Percentiles rank a stretch among this genome's conserved stretches.
Conservation (phyloP, 2,329 filamentous ascomycete species). For the Diplocarpon rosae region DNA sequence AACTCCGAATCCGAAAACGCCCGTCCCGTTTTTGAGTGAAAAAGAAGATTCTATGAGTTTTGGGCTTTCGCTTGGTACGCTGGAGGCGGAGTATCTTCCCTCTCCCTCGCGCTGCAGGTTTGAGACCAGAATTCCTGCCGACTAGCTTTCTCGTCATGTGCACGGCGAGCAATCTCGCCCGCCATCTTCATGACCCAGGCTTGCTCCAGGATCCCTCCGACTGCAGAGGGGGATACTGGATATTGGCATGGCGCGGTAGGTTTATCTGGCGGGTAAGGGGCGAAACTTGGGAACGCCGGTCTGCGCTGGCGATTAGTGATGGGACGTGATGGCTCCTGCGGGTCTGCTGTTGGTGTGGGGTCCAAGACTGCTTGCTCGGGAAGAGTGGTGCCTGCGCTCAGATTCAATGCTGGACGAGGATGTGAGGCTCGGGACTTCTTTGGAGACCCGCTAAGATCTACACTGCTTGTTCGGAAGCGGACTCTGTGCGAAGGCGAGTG, state of each 20-base stretch:
- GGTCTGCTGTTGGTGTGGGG: conserved; percentile 9
- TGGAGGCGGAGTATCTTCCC: conserved; percentile 47
- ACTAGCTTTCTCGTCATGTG: conserved; percentile 70
- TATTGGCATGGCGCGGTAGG: background rate
- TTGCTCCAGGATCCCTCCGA: conserved; percentile 34
- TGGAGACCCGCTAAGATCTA: conserved; percentile 30
- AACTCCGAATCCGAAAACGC: background rate
- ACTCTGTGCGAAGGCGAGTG: conserved; percentile 32
- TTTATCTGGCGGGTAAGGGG: conserved; percentile 18
- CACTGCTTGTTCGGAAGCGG: conserved; percentile 26
- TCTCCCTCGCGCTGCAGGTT: conserved; percentile 34
- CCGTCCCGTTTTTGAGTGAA: conserved; percentile 2
- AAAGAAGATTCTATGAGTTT: conserved; percentile 9
- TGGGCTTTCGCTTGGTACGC: conserved; percentile 40
- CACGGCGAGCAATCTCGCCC: conserved; percentile 75
- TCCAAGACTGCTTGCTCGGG: conserved; percentile 16
- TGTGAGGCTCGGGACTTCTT: conserved; percentile 17
- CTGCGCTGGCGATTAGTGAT: conserved; percentile 13
- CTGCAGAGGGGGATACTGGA: conserved; percentile 17
- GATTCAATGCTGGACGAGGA: conserved; percentile 10
- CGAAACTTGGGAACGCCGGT: conserved; percentile 8
- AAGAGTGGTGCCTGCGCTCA: conserved; percentile 7
- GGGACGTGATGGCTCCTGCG: conserved; percentile 10
- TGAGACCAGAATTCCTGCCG: conserved; percentile 34
- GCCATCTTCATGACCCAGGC: conserved; percentile 92